Evolutionary conservation across 352 stramenopile species (phyloP).

Genomic region (Phytophthora ramorum): DNA sequence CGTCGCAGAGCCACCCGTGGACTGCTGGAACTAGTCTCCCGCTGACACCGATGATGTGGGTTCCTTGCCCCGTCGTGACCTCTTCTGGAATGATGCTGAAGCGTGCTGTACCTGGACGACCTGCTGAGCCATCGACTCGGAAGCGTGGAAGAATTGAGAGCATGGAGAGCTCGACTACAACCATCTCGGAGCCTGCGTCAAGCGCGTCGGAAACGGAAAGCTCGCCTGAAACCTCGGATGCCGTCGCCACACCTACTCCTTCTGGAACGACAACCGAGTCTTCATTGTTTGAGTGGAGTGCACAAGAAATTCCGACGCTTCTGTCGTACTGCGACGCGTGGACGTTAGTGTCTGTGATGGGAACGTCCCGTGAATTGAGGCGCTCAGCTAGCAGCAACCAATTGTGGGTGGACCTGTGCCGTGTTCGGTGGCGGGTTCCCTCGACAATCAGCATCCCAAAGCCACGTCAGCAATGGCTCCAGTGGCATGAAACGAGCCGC

Average conservation of each 20-base stretch:
- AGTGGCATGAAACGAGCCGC: conserved; percentile 45
- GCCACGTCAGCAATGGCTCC: conserved; percentile 37
- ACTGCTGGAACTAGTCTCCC: conserved; percentile 27
- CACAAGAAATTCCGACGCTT: conserved; percentile 50
- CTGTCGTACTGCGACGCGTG: conserved; percentile 61
- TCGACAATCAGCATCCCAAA: conserved; percentile 4
- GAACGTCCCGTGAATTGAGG: conserved; percentile 40
- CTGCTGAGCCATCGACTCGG: conserved; percentile 7
- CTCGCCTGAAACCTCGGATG: conserved; percentile 1
- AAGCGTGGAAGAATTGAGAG: conserved; percentile 28
- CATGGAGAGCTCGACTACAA: conserved; percentile 16
- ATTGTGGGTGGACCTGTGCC: conserved; percentile 49
- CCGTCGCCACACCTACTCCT: not conserved
- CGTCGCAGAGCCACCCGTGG: conserved; percentile 30
- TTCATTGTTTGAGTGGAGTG: conserved; percentile 43
- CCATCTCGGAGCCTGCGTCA: conserved; percentile 12
- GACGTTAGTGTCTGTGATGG: conserved; percentile 47
- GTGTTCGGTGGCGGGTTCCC: conserved; percentile 41
- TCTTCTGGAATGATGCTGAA: conserved; percentile 25
- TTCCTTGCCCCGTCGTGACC: conserved; percentile 44
- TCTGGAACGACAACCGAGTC: not conserved
- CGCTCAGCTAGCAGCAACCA: conserved; percentile 18
- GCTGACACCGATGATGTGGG: conserved; percentile 48
- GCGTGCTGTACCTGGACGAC: conserved; percentile 17
- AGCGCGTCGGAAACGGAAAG: conserved; percentile 6